These are phyloP conservation scores for Polygonum maritimum DNA, from an alignment of 148 eudicot genomes.

Conservation along the genomic window DNA sequence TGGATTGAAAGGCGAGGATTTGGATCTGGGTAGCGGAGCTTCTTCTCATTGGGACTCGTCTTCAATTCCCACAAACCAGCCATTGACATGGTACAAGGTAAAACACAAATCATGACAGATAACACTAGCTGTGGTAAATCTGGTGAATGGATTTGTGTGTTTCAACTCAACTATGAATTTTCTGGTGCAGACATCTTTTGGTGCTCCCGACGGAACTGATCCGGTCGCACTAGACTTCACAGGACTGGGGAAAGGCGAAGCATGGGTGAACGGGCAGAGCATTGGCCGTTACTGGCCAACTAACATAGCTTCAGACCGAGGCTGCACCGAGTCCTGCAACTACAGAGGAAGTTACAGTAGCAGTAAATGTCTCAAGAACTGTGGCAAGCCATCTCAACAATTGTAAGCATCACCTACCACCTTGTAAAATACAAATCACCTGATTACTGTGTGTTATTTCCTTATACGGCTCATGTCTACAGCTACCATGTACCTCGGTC, in stretches of 20 bases:
- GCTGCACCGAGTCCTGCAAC: constrained; percentile 59
- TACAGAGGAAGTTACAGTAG: constrained; percentile 49
- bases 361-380: constrained; percentile 58
- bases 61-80: constrained; percentile 26
- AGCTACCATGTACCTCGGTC: constrained; percentile 95
- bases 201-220: constrained; percentile 53
- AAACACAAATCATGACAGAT: not conserved
- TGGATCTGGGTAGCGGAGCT: constrained; percentile 24
- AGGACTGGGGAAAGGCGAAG: constrained; percentile 91
- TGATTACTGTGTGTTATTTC: too few relatives aligned
- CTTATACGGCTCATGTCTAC: constrained; percentile 9
- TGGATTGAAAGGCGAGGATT: constrained; percentile 34
- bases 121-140: too few relatives aligned
- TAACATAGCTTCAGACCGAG: constrained; percentile 30
- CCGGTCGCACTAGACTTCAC: constrained; percentile 79
- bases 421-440: too few relatives aligned
- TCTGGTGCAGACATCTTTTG: constrained; percentile 51
- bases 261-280: constrained; percentile 94
- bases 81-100: constrained; percentile 46
- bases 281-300: constrained; percentile 96
- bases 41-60: constrained; percentile 31
- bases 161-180: not conserved
- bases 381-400: constrained; percentile 83
- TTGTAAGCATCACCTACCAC: constrained; percentile 34
- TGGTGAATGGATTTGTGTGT: too few relatives aligned